Conservation (phyloP, 1,284 basidiomycete species). For the Mycocalia duriaeana region DNA sequence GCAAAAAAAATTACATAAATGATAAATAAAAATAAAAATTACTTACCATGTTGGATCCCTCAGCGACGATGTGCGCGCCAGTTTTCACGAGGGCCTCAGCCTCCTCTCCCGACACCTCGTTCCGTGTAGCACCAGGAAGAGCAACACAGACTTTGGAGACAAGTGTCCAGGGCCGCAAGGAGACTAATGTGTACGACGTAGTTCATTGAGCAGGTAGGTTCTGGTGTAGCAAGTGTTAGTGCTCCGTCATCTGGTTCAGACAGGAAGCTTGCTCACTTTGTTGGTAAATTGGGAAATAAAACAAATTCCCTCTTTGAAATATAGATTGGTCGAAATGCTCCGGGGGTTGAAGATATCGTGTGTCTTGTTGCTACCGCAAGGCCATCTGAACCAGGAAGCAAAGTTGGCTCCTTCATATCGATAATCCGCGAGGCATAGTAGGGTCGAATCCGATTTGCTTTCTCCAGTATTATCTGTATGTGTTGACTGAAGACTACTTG, state of each 20-base stretch:
- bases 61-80: constrained; percentile 71
- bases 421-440: constrained; percentile 21
- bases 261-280: too few relatives aligned
- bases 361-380: constrained; percentile 15
- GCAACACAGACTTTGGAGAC: constrained; percentile 67
- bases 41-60: constrained; percentile 77
- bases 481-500: too few relatives aligned
- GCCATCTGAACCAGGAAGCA: constrained; percentile 32
- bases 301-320: too few relatives aligned
- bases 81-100: constrained; percentile 68
- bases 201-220: too few relatives aligned
- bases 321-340: too few relatives aligned
- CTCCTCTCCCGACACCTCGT: constrained; percentile 73
- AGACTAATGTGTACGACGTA: too few relatives aligned
- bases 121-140: constrained; percentile 76
- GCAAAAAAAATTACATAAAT: too few relatives aligned
- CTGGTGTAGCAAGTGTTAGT: too few relatives aligned
- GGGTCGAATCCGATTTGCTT: constrained; percentile 15
- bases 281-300: too few relatives aligned
- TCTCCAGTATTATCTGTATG: constrained; percentile 9
- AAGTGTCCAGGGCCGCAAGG: constrained; percentile 77
- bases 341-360: constrained; percentile 17
- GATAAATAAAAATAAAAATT: too few relatives aligned
- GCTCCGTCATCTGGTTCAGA: too few relatives aligned
- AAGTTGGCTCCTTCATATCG: constrained; percentile 23